Percentiles rank a stretch among this genome's conserved stretches.
phyloP scores from a whole-genome alignment of 805 yeast genomes.

The Yarrowia sp. region DNA sequence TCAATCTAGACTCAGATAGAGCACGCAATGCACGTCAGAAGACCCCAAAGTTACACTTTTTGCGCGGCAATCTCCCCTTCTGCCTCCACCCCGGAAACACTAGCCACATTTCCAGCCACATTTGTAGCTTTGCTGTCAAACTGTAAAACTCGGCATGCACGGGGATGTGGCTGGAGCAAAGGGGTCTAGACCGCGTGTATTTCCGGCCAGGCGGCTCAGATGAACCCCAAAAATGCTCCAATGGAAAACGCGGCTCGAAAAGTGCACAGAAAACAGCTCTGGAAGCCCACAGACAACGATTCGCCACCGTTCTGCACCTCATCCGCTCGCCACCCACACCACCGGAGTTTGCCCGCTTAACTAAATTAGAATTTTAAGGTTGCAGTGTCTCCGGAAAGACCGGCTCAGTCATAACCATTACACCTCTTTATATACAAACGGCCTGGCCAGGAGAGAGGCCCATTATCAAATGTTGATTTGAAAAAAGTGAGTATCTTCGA shows the following conservation, averaged over 20 bases:
- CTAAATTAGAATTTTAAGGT: not conserved
- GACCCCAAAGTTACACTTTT: not conserved
- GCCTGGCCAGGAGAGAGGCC: not conserved
- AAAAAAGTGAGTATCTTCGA: constrained; percentile 1
- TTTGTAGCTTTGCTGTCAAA: constrained; percentile 1
- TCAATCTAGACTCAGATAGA: too few species aligned
- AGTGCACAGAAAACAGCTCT: too few species aligned
- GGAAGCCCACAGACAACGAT: too few species aligned
- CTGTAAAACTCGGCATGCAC: not conserved
- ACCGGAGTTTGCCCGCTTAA: constrained; percentile 3
- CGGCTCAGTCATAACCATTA: constrained; percentile 14
- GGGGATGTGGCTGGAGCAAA: constrained; percentile 17
- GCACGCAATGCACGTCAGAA: too few species aligned
- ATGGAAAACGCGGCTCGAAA: too few species aligned
- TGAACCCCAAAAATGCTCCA: not conserved
- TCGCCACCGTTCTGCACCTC: not conserved
- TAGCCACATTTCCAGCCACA: constrained; percentile 24
- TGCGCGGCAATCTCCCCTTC: not conserved
- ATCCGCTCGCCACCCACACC: constrained; percentile 1
- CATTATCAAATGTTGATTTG: not conserved
- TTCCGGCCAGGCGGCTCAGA: not conserved
- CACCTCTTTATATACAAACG: constrained; percentile 15
- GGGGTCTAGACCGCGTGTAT: constrained; percentile 1
- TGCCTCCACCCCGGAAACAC: not conserved
- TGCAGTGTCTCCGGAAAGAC: constrained; percentile 7